Evolutionary conservation across 441 rosid genomes (phyloP).

Genomic region (Geranium incanum): DNA sequence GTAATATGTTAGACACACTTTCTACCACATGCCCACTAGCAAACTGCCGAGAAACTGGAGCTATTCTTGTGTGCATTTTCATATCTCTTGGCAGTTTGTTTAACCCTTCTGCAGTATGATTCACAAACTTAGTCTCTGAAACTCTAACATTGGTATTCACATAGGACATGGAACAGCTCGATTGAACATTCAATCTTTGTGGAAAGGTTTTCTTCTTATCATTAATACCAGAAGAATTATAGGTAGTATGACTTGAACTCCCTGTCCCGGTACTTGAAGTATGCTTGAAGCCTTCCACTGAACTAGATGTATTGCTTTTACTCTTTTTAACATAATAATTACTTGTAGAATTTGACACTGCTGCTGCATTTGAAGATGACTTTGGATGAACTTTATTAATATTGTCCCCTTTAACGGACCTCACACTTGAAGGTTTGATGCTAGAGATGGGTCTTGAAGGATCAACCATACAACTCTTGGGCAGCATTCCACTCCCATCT

Average conservation of each 20-base stretch:
- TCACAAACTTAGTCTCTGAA: conserved; percentile 33
- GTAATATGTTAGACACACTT: conserved; percentile 46
- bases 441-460: conserved; percentile 36
- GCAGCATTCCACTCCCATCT: conserved; percentile 24
- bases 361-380: conserved; percentile 35
- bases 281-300: conserved; percentile 38
- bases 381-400: conserved; percentile 43
- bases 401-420: conserved; percentile 45
- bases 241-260: conserved; percentile 28
- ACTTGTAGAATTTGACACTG: conserved; percentile 24
- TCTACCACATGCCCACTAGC: conserved; percentile 39
- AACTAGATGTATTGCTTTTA: conserved; percentile 36
- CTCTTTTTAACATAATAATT: conserved; percentile 32
- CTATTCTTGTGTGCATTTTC: conserved; percentile 31
- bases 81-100: conserved; percentile 36
- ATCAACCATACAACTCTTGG: conserved; percentile 54
- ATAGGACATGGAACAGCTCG: conserved; percentile 28
- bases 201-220: conserved; percentile 39
- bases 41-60: conserved; percentile 33
- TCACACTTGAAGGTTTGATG: conserved; percentile 46
- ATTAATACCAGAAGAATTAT: conserved; percentile 24
- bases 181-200: conserved; percentile 32
- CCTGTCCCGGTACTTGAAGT: conserved; percentile 30
- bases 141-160: conserved; percentile 26
- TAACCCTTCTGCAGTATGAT: conserved; percentile 27